These are phyloP conservation scores for Epichloe brachyelytri DNA, from an alignment of 2,329 filamentous ascomycete species.

Conservation along the genomic window DNA sequence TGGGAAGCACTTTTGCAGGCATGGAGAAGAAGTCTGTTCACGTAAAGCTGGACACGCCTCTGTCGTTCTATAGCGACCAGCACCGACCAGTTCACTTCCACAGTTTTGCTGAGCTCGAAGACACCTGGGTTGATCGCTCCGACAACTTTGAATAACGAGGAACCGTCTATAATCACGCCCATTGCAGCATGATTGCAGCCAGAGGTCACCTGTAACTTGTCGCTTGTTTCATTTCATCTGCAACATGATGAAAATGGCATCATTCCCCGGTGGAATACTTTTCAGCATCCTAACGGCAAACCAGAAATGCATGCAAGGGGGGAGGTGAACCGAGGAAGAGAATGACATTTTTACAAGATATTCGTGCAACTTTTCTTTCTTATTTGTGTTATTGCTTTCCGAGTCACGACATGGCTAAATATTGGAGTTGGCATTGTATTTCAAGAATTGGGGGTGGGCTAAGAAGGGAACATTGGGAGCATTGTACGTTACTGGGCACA, in stretches of 20 bases:
- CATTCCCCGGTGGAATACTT: too few species aligned
- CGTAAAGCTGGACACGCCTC: conserved; percentile 86
- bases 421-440: background rate
- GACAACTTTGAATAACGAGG: conserved; percentile 74
- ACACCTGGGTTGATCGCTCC: conserved; percentile 84
- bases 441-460: background rate
- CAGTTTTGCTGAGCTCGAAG: conserved; percentile 93
- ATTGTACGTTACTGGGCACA: background rate
- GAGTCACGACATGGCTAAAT: background rate
- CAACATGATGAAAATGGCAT: too few species aligned
- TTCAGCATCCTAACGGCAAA: too few species aligned
- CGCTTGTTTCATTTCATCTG: too few species aligned
- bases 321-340: too few species aligned
- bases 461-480: background rate
- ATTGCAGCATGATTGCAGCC: background rate
- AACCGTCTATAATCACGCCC: background rate
- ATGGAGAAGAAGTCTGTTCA: conserved; percentile 85
- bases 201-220: background rate
- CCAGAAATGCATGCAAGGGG: too few species aligned
- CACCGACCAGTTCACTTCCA: conserved; percentile 93
- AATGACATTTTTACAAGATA: too few species aligned
- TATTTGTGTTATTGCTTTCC: background rate
- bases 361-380: background rate
- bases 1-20: conserved; percentile 76
- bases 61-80: conserved; percentile 80